Percentiles rank a stretch among this genome's conserved stretches.
Evolutionary conservation across 148 eudicot genomes (phyloP).

Genomic region (Bassia scoparia): DNA sequence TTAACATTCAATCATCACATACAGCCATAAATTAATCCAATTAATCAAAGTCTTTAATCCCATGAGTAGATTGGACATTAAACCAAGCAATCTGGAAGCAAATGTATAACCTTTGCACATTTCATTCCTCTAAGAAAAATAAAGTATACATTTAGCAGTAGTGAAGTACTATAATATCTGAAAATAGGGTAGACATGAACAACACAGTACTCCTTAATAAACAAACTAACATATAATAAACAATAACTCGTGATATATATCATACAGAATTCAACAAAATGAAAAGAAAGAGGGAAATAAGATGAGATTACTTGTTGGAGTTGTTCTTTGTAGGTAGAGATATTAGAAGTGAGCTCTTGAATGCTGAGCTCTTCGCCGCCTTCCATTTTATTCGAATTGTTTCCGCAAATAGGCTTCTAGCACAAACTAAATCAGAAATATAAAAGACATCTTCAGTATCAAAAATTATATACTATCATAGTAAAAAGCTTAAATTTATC

Average conservation of each 20-base stretch:
- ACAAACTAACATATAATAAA: background rate
- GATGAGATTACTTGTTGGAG: conserved; percentile 61
- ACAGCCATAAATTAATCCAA: too few species aligned
- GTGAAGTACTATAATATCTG: background rate
- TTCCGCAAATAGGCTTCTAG: too few species aligned
- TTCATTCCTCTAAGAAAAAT: too few species aligned
- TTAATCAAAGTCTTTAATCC: too few species aligned
- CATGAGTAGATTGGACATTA: too few species aligned
- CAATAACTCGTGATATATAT: background rate
- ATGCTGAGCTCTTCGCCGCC: conserved; percentile 64
- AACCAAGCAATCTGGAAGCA: too few species aligned
- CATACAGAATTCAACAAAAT: background rate
- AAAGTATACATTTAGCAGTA: background rate
- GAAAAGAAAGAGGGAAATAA: background rate
- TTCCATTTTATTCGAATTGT: conserved; percentile 9
- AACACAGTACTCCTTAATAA: background rate
- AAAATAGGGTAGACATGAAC: background rate
- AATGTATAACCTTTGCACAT: too few species aligned
- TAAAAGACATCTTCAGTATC: too few species aligned
- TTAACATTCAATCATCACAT: too few species aligned
- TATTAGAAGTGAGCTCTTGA: conserved; percentile 71
- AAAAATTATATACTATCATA: too few species aligned
- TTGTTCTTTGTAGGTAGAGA: conserved; percentile 79
- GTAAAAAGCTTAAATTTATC: too few species aligned
- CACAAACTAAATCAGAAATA: too few species aligned